These are phyloP conservation scores for Apiotrichum porosum DNA, from an alignment of 1,284 basidiomycete genomes.

Conservation along the genomic window DNA sequence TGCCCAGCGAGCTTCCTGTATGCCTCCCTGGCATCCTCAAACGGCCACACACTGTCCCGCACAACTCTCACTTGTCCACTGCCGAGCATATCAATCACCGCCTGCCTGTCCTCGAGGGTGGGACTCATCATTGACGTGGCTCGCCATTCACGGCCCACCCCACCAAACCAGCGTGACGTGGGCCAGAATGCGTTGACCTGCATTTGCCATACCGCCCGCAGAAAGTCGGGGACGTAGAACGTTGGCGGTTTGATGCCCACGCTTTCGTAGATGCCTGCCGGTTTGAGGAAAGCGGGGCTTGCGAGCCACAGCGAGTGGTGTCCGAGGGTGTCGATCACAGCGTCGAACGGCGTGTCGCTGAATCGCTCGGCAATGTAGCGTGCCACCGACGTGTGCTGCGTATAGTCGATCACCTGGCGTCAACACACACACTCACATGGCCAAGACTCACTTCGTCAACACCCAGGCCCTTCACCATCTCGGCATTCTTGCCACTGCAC, in stretches of 20 bases:
- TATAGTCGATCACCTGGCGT: constrained; percentile 56
- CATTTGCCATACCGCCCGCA: constrained; percentile 5
- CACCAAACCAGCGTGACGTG: neutral
- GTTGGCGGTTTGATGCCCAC: constrained; percentile 22
- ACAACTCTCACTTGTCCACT: constrained; percentile 1
- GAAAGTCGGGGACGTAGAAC: constrained; percentile 2
- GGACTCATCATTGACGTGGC: constrained; percentile 3
- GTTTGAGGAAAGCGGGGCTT: constrained; percentile 3
- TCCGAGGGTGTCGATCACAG: constrained; percentile 10
- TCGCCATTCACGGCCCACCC: constrained; percentile 4
- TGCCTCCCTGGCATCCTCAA: constrained; percentile 57
- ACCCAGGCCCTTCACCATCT: constrained; percentile 50
- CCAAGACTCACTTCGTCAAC: constrained; percentile 44
- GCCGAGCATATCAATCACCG: constrained; percentile 4
- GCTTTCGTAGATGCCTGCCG: constrained; percentile 3
- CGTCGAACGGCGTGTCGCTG: constrained; percentile 3
- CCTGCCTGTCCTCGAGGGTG: constrained; percentile 1
- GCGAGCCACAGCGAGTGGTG: constrained; percentile 33
- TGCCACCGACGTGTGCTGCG: constrained; percentile 47
- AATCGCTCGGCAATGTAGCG: neutral
- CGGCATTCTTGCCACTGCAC: constrained; percentile 56
- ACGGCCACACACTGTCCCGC: constrained; percentile 49
- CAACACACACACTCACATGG: too few relatives aligned
- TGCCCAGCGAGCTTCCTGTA: constrained; percentile 59
- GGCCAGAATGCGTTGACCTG: constrained; percentile 14